Evolutionary conservation across 2,329 filamentous ascomycete genomes (phyloP).

Genomic region (Xylaria sp.): DNA sequence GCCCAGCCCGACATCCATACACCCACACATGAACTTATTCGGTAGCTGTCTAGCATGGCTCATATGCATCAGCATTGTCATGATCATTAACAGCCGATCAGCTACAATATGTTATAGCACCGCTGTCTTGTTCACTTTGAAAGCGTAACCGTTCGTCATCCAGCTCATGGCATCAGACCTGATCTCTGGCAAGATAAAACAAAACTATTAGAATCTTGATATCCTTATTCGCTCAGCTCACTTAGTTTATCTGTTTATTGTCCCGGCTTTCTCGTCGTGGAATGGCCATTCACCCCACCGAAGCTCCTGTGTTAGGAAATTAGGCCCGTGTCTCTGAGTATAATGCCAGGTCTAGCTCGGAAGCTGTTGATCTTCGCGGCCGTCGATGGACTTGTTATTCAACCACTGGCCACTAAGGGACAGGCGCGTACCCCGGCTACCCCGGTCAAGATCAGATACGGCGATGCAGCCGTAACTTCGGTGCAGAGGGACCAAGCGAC

Average conservation of each 20-base stretch:
- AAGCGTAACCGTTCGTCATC: neutral
- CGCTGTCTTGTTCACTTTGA: neutral
- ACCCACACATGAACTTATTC: neutral
- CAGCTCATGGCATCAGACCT: neutral
- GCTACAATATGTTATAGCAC: neutral
- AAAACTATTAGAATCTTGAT: neutral
- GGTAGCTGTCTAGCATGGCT: neutral
- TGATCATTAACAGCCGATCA: neutral
- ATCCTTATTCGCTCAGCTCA: neutral
- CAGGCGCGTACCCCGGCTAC: conserved; percentile 56
- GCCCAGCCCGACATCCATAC: neutral
- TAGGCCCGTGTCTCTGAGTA: conserved; percentile 18
- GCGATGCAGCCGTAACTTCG: conserved; percentile 61
- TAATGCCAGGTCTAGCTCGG: conserved; percentile 78
- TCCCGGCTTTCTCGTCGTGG: neutral
- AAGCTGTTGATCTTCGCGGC: conserved; percentile 85
- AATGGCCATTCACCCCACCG: conserved; percentile 24
- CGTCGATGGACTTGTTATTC: conserved; percentile 83
- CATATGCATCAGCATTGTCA: neutral
- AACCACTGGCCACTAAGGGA: conserved; percentile 73
- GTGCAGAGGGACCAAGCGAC: conserved; percentile 57
- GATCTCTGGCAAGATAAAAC: neutral
- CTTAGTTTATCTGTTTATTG: neutral
- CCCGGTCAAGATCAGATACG: conserved; percentile 77
- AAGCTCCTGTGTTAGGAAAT: conserved; percentile 27